These are phyloP conservation scores for Lachnellula arida DNA, from an alignment of 2,329 filamentous ascomycete genomes.

Conservation along the genomic window DNA sequence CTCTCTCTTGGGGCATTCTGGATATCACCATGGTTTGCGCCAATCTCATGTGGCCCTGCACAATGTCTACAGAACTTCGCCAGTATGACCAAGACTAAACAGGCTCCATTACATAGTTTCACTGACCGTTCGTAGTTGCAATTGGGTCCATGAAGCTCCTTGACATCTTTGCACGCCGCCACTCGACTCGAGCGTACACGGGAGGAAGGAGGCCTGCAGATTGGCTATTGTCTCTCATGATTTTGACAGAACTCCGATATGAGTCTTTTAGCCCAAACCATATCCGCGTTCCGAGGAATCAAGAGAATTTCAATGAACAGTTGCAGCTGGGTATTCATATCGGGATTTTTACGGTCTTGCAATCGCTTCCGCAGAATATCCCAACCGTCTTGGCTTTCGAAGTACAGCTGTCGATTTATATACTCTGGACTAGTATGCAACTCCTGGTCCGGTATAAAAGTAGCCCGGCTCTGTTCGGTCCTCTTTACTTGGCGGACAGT, in stretches of 20 bases:
- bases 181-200: slow-evolving; percentile 33
- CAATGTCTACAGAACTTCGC: slow-evolving; percentile 33
- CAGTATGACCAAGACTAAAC: slow-evolving; percentile 22
- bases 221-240: slow-evolving; percentile 30
- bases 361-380: slow-evolving; percentile 34
- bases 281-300: slow-evolving; percentile 29
- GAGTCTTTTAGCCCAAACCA: slow-evolving; percentile 40
- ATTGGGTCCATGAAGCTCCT: slow-evolving; percentile 38
- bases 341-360: slow-evolving; percentile 32
- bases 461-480: slow-evolving; percentile 37
- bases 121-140: slow-evolving; percentile 27
- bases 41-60: slow-evolving; percentile 30
- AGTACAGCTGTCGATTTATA: slow-evolving; percentile 37
- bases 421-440: slow-evolving; percentile 37
- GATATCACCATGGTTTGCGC: slow-evolving; percentile 26
- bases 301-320: slow-evolving; percentile 35
- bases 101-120: neutral
- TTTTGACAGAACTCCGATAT: slow-evolving; percentile 39
- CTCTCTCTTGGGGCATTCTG: slow-evolving; percentile 25
- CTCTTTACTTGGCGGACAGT: slow-evolving; percentile 35
- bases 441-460: slow-evolving; percentile 35
- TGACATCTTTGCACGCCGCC: slow-evolving; percentile 35
- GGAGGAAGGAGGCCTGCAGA: slow-evolving; percentile 26
- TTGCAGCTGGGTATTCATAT: slow-evolving; percentile 34
- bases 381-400: slow-evolving; percentile 35